Conservation (phyloP, 306 rosid genomes). For the Dryas octopetala region DNA sequence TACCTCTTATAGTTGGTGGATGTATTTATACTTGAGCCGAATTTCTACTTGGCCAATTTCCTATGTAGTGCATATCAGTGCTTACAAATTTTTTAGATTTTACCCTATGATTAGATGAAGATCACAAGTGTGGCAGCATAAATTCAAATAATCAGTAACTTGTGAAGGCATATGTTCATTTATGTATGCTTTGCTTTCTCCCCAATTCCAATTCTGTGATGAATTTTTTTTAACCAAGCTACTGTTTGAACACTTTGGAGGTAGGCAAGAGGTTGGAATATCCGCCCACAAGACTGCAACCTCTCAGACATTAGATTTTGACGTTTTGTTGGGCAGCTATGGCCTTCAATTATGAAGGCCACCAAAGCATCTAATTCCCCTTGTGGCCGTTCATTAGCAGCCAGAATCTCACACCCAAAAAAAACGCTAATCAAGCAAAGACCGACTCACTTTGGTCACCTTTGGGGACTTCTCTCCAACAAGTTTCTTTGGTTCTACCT, state of each 20-base stretch:
- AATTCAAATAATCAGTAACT: too few relatives aligned
- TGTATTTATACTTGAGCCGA: too few relatives aligned
- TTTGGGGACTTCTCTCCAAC: background rate
- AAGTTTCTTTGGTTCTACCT: background rate
- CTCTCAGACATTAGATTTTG: background rate
- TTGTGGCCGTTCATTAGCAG: background rate
- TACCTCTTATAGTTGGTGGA: too few relatives aligned
- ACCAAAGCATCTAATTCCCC: background rate
- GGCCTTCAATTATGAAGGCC: background rate
- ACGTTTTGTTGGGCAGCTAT: slow-evolving; percentile 3
- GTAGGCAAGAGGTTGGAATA: background rate
- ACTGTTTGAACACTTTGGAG: background rate
- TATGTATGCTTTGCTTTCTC: too few relatives aligned
- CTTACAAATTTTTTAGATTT: too few relatives aligned
- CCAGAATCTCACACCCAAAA: background rate
- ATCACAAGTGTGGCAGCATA: too few relatives aligned
- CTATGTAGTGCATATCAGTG: too few relatives aligned
- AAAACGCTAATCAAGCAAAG: background rate
- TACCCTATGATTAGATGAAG: too few relatives aligned
- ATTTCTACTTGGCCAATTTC: too few relatives aligned
- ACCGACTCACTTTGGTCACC: background rate
- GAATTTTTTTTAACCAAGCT: too few relatives aligned
- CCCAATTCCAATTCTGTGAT: too few relatives aligned
- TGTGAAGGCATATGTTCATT: too few relatives aligned
- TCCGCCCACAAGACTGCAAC: background rate